phyloP scores from a whole-genome alignment of 306 rosid species.

The Castanea mollissima region DNA sequence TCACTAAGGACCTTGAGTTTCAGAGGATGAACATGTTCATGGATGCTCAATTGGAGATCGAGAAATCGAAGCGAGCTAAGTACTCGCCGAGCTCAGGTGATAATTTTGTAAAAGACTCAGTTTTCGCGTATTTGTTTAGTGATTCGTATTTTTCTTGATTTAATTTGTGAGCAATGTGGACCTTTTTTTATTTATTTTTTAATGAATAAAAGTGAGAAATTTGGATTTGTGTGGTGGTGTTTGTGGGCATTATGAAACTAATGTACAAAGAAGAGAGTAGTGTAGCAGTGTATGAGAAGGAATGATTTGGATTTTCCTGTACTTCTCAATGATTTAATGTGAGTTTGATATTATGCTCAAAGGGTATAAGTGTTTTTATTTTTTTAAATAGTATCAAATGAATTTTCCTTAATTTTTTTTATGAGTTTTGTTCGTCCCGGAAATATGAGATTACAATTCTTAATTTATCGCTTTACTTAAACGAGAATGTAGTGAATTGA shows the following conservation, averaged over 20 bases:
- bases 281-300: neutral
- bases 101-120: neutral
- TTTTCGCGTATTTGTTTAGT: neutral
- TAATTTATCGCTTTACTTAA: neutral
- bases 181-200: neutral
- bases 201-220: neutral
- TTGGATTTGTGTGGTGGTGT: neutral
- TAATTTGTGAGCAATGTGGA: neutral
- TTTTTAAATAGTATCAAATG: too few relatives aligned
- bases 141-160: neutral
- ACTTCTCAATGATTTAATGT: neutral
- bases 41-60: constrained; percentile 45
- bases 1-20: constrained; percentile 44
- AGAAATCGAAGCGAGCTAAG: constrained; percentile 36
- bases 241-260: neutral
- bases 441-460: neutral
- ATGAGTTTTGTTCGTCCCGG: too few relatives aligned
- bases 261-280: neutral
- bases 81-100: constrained; percentile 24
- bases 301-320: neutral
- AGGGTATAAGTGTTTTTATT: neutral
- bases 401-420: too few relatives aligned
- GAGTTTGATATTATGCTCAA: neutral
- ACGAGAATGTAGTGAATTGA: neutral
- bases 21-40: constrained; percentile 49